phyloP scores from a whole-genome alignment of 2,329 filamentous ascomycete species.

The Scorias spongiosa region DNA sequence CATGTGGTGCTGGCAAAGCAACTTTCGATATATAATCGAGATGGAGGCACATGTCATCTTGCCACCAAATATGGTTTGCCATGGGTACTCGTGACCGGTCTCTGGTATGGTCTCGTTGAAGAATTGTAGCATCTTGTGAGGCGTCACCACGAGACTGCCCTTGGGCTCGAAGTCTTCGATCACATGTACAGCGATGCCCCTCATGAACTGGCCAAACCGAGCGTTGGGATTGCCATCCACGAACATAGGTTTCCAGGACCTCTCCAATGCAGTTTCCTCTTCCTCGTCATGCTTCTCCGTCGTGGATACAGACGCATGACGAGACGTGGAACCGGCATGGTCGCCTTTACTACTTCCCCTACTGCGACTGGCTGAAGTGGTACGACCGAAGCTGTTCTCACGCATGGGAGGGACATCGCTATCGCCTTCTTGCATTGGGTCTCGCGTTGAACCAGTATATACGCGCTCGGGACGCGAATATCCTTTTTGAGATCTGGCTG shows the following conservation, averaged over 20 bases:
- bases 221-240: constrained; percentile 51
- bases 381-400: too few relatives aligned
- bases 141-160: constrained; percentile 56
- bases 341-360: too few relatives aligned
- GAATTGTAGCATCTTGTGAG: constrained; percentile 58
- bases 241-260: constrained; percentile 65
- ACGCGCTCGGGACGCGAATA: too few relatives aligned
- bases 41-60: constrained; percentile 26
- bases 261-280: constrained; percentile 47
- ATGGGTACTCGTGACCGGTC: constrained; percentile 49
- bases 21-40: constrained; percentile 30
- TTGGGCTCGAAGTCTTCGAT: constrained; percentile 55
- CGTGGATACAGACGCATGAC: constrained; percentile 13
- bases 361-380: too few relatives aligned
- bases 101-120: constrained; percentile 52
- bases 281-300: constrained; percentile 16
- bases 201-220: constrained; percentile 54
- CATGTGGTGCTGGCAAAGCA: constrained; percentile 34
- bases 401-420: too few relatives aligned
- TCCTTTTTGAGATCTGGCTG: too few relatives aligned
- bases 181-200: constrained; percentile 58
- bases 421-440: too few relatives aligned
- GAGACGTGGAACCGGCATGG: too few relatives aligned
- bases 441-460: too few relatives aligned
- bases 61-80: constrained; percentile 34